Base-by-base conservation (phyloP, 345 rosid species). In the Hirschfeldia incana region DNA sequence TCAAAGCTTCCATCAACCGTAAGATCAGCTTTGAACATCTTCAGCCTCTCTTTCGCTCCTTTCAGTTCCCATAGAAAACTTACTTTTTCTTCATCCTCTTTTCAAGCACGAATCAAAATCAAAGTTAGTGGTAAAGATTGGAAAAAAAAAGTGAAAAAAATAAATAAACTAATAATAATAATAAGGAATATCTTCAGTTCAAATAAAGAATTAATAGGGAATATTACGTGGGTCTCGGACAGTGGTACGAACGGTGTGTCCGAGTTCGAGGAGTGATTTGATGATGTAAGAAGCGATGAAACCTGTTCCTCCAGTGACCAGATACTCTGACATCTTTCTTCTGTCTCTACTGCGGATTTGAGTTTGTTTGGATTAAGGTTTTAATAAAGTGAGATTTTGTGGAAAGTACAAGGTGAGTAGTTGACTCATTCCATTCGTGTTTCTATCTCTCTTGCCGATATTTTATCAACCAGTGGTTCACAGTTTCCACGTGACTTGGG, bases 251-350 rank as follows among this genome's bases (percentile, higher is more conserved):
- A 95, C 97, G 1, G 67, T 67, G 81, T 90, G 89, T 5, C 98
- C 97, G 5, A 80, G 72, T 30, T 88, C 86, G 11, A 95, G 87
- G 51, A 95, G 84, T 12, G 89, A 76, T 83, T 88, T 95, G 6
- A 93, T 78, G 76, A 95, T 71, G 77, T 89, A 82, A 70, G 94
- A 85, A 8, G 94, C 97, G 10, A 95, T 89, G 90, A 93, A 93
- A 10, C 99, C 96, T 0, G 94, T 88, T 58, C 98, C 98, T 67
- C 98, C 98, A 0, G 99, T 93, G 16, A 95, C 99, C 69, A 96
- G 90, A 60, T 93, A 95, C 74, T 86, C 94, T 3, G 88, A 78
- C 99, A 93, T 92, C 77, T 82, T n/a, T 27, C 1, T 26, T 21
- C 5, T 60, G 51, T 53, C 17, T 55, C 16, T 61, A 5, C 21